phyloP scores from a whole-genome alignment of 495 filamentous ascomycete genomes.

The Aspergillus indologenus region DNA sequence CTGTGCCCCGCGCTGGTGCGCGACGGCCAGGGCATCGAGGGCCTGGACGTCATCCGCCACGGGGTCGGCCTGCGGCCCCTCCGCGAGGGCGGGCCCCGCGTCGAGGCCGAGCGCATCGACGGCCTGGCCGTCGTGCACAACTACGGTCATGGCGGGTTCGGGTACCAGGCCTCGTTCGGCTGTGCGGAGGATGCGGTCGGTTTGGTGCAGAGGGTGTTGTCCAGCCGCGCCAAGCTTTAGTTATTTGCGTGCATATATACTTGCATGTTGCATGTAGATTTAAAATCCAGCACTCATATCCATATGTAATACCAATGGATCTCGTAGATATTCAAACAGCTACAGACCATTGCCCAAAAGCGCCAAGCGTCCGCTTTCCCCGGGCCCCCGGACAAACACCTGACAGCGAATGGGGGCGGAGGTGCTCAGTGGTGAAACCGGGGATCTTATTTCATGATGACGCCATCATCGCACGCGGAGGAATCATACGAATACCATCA shows the following conservation, averaged over 20 bases:
- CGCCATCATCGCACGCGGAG: background rate
- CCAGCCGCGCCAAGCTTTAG: constrained; percentile 35
- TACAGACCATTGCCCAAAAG: too few relatives aligned
- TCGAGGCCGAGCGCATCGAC: constrained; percentile 76
- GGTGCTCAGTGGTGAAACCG: too few relatives aligned
- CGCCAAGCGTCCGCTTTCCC: too few relatives aligned
- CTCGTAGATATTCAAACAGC: too few relatives aligned
- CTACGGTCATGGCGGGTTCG: constrained; percentile 95
- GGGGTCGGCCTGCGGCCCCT: constrained; percentile 82
- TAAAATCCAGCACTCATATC: too few relatives aligned
- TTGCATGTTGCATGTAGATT: background rate
- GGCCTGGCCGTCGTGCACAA: constrained; percentile 85
- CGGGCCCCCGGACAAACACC: background rate
- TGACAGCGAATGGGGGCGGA: background rate
- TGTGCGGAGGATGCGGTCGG: constrained; percentile 67
- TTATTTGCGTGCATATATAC: background rate
- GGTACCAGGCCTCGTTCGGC: constrained; percentile 85
- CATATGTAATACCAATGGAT: too few relatives aligned
- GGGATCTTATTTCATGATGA: background rate
- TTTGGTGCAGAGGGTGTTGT: constrained; percentile 64
- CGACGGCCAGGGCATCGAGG: constrained; percentile 72
- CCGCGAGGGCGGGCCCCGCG: constrained; percentile 68
- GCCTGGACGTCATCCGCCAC: constrained; percentile 80
- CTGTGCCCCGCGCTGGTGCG: constrained; percentile 68
- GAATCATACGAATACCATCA: background rate